These are phyloP conservation scores for Pleurotus eryngii DNA, from an alignment of 768 basidiomycete genomes.

Conservation along the genomic window DNA sequence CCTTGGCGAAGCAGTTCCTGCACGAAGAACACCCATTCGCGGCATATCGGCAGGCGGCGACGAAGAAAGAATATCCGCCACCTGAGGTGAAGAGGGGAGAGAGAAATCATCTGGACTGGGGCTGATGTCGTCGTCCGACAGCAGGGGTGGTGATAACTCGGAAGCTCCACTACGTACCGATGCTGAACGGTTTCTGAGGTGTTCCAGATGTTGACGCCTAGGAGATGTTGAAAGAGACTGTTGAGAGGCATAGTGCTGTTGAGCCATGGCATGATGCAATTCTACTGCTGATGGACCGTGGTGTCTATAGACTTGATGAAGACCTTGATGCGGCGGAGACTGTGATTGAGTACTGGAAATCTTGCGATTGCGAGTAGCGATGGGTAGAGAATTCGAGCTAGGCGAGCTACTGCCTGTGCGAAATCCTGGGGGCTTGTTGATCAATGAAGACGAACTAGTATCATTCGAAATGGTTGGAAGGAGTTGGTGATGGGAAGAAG, in stretches of 20 bases:
- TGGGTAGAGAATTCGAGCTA: slow-evolving; percentile 1
- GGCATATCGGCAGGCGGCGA: slow-evolving; percentile 21
- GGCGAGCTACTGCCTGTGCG: not conserved
- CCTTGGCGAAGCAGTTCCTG: slow-evolving; percentile 9
- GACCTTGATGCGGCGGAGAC: slow-evolving; percentile 19
- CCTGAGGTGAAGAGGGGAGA: not conserved
- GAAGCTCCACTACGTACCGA: slow-evolving; percentile 16
- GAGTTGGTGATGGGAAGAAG: slow-evolving; percentile 22
- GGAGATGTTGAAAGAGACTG: slow-evolving; percentile 15
- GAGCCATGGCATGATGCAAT: slow-evolving; percentile 41
- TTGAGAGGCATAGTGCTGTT: slow-evolving; percentile 25
- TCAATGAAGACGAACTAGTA: slow-evolving; percentile 13
- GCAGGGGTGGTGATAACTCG: not conserved
- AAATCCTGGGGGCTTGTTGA: slow-evolving; percentile 10
- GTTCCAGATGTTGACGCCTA: slow-evolving; percentile 8
- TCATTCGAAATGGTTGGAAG: slow-evolving; percentile 19
- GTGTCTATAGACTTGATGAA: slow-evolving; percentile 17
- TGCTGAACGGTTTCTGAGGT: slow-evolving; percentile 16
- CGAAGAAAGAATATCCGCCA: not conserved
- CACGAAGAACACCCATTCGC: slow-evolving; percentile 21
- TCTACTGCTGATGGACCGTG: slow-evolving; percentile 44
- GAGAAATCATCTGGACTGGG: not conserved
- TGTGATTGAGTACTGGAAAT: slow-evolving; percentile 14
- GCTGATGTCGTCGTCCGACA: not conserved
- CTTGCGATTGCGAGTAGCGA: not conserved